These are phyloP conservation scores for fission yeast (Schizosaccharomyces pombe) DNA, from an alignment of 805 yeast genomes.

Conservation along the genomic window DNA sequence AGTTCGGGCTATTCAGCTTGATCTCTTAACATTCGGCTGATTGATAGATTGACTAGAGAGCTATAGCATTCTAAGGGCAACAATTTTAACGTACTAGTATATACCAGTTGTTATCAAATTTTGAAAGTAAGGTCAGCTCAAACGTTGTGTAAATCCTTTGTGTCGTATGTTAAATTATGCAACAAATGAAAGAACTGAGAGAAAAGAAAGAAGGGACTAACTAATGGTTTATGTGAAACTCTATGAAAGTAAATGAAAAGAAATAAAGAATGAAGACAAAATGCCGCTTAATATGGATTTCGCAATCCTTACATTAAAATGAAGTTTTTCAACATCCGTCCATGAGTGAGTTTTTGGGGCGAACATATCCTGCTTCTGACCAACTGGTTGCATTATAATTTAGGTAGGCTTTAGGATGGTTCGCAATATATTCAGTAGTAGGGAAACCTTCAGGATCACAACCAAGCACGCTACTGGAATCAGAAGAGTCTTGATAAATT, in stretches of 20 bases:
- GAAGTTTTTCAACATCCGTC: constrained; percentile 1
- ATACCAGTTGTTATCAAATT: background rate
- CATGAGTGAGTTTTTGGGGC: constrained; percentile 21
- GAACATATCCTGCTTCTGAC: constrained; percentile 46
- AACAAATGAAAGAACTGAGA: background rate
- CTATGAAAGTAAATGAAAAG: background rate
- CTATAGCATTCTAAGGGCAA: background rate
- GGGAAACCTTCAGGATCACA: constrained; percentile 81
- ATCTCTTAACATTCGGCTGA: background rate
- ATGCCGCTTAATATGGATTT: too few species aligned
- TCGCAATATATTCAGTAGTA: constrained; percentile 56
- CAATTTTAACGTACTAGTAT: background rate
- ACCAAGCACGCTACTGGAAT: constrained; percentile 26
- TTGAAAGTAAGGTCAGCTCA: background rate
- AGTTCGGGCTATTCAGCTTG: background rate
- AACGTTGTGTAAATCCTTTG: background rate
- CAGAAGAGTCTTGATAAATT: constrained; percentile 50
- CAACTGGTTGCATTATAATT: constrained; percentile 52
- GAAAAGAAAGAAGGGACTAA: background rate
- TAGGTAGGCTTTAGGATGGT: constrained; percentile 44
- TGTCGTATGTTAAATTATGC: too few species aligned
- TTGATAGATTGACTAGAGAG: background rate
- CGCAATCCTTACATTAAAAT: too few species aligned
- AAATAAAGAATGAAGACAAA: background rate
- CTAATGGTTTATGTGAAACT: background rate